Evolutionary conservation across 2,329 filamentous ascomycete genomes (phyloP).

Genomic region (Venturia oleaginea): DNA sequence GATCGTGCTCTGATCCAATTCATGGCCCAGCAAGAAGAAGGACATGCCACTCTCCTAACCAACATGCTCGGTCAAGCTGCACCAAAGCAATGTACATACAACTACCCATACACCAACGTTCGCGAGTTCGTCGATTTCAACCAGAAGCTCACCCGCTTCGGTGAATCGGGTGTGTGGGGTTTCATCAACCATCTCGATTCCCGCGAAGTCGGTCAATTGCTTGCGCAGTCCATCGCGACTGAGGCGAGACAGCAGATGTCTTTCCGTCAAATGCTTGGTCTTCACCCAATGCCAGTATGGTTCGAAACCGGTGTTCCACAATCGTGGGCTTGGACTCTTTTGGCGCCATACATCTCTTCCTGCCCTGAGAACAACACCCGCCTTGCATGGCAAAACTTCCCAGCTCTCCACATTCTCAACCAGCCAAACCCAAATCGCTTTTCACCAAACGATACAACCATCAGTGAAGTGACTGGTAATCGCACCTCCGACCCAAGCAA

Average conservation of each 20-base stretch:
- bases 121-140: constrained; percentile 74
- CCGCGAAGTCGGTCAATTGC: constrained; percentile 61
- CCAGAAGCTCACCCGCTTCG: constrained; percentile 75
- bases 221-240: constrained; percentile 67
- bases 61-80: constrained; percentile 68
- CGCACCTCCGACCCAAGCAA: constrained; percentile 48
- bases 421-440: constrained; percentile 65
- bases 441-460: constrained; percentile 51
- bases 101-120: constrained; percentile 69
- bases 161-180: constrained; percentile 71
- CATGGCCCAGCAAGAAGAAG: constrained; percentile 70
- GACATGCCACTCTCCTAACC: constrained; percentile 66
- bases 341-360: constrained; percentile 71
- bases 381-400: constrained; percentile 79
- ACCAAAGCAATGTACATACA: constrained; percentile 68
- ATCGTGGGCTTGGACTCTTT: constrained; percentile 73
- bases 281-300: constrained; percentile 77
- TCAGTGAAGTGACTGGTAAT: constrained; percentile 55
- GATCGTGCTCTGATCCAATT: constrained; percentile 63
- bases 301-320: constrained; percentile 73
- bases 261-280: constrained; percentile 72
- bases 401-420: constrained; percentile 60
- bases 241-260: constrained; percentile 78
- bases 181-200: constrained; percentile 72
- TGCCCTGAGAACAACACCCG: constrained; percentile 67